These are phyloP conservation scores for Vitis hybrid DNA, from an alignment of 177 flowering plant genomes.

Conservation along the genomic window DNA sequence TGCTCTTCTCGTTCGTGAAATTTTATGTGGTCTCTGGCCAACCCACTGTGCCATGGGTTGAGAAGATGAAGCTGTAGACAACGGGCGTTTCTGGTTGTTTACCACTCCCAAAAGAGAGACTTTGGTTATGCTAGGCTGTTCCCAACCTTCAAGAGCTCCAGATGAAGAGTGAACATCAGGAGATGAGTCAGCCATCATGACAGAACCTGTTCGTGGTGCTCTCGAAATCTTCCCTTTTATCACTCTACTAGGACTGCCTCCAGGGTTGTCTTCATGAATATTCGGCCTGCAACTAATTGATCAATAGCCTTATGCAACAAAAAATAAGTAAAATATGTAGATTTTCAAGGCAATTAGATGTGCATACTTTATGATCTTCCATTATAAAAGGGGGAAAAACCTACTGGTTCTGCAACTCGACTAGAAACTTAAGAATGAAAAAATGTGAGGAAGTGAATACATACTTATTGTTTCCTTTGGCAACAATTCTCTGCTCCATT, in stretches of 20 bases:
- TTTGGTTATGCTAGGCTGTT: constrained; percentile 23
- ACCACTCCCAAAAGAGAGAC: constrained; percentile 1
- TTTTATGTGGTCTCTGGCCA: constrained; percentile 83
- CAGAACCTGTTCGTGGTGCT: constrained; percentile 33
- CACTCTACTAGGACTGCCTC: constrained; percentile 13
- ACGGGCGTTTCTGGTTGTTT: constrained; percentile 42
- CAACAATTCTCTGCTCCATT: constrained; percentile 20
- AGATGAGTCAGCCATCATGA: constrained; percentile 27
- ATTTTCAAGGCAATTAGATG: too few relatives aligned
- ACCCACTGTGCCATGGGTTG: constrained; percentile 84
- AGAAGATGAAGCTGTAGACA: constrained; percentile 63
- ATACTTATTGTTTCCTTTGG: constrained; percentile 28
- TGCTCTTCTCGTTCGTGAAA: constrained; percentile 70
- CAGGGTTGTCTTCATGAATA: constrained; percentile 14
- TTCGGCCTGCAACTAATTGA: constrained; percentile 16
- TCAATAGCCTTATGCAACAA: background rate
- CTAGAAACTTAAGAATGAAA: background rate
- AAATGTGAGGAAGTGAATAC: background rate
- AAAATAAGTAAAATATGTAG: background rate
- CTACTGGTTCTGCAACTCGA: background rate
- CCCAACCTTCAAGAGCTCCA: constrained; percentile 28
- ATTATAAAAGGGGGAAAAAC: background rate
- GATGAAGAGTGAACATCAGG: constrained; percentile 26
- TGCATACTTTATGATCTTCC: too few relatives aligned
- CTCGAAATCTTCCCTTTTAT: constrained; percentile 32